Percentiles rank a stretch among this genome's conserved stretches.
phyloP scores from a whole-genome alignment of 2,329 filamentous ascomycete genomes.

The Celoporthe dispersa region DNA sequence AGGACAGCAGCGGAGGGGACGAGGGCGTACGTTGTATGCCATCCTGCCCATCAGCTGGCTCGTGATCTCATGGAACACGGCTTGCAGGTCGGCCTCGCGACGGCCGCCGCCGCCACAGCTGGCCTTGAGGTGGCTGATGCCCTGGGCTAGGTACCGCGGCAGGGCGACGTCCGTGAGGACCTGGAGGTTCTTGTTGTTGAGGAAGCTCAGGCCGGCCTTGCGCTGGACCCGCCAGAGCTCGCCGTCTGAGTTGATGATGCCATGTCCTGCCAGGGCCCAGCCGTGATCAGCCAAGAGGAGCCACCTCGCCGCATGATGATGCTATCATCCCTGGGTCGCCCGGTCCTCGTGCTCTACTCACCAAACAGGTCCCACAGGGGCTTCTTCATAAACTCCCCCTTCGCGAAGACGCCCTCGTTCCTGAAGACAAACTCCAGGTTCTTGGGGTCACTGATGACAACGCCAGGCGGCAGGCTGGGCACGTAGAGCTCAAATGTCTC shows the following conservation, averaged over 20 bases:
- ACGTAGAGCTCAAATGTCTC: conserved; percentile 68
- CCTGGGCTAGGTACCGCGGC: conserved; percentile 55
- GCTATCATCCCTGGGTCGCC: background rate
- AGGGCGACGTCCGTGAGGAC: conserved; percentile 61
- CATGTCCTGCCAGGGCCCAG: conserved; percentile 48
- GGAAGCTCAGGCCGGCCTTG: conserved; percentile 63
- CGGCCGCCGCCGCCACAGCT: conserved; percentile 35
- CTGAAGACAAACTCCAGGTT: conserved; percentile 68
- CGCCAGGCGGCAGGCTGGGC: conserved; percentile 64
- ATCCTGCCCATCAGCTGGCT: conserved; percentile 70
- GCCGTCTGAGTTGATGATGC: conserved; percentile 70
- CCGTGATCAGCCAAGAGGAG: background rate
- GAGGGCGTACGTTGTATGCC: conserved; percentile 60
- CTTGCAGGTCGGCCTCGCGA: conserved; percentile 57
- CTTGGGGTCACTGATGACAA: conserved; percentile 65
- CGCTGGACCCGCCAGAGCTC: conserved; percentile 66
- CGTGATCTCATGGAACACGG: conserved; percentile 66
- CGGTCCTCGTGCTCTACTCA: conserved; percentile 29
- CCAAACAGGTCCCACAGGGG: conserved; percentile 67
- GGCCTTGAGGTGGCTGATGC: conserved; percentile 44
- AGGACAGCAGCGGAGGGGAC: background rate
- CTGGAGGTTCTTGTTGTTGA: conserved; percentile 61
- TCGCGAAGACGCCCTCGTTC: conserved; percentile 63
- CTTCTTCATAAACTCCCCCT: conserved; percentile 64
- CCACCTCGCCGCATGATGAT: background rate